These are phyloP conservation scores for Penicillium digitatum DNA, from an alignment of 2,329 filamentous ascomycete species.

Conservation along the genomic window DNA sequence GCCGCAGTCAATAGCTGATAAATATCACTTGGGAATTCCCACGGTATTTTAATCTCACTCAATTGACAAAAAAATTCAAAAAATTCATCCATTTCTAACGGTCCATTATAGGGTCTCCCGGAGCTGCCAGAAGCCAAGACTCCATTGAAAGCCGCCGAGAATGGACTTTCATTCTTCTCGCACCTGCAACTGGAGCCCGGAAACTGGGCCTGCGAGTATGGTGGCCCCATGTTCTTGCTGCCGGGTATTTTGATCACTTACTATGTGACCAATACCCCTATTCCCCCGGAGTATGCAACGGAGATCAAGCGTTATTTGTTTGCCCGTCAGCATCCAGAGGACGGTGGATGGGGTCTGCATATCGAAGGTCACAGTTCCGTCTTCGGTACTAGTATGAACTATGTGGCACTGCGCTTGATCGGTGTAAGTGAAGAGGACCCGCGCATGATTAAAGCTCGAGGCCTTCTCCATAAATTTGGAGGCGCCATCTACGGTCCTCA, in stretches of 20 bases:
- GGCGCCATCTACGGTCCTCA: constrained; percentile 81
- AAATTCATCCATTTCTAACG: neutral
- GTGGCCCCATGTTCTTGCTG: constrained; percentile 92
- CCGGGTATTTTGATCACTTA: constrained; percentile 80
- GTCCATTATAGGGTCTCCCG: constrained; percentile 61
- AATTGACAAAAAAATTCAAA: neutral
- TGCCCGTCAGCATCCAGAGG: constrained; percentile 74
- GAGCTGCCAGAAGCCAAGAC: constrained; percentile 65
- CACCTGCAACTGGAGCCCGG: constrained; percentile 82
- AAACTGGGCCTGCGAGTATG: constrained; percentile 97
- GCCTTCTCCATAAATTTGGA: constrained; percentile 76
- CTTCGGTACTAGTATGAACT: constrained; percentile 87
- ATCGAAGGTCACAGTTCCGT: constrained; percentile 90
- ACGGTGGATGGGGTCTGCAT: constrained; percentile 97
- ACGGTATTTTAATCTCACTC: constrained; percentile 54
- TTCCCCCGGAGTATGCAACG: constrained; percentile 71
- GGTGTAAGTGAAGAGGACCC: constrained; percentile 81
- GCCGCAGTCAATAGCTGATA: constrained; percentile 87
- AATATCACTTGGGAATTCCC: constrained; percentile 76
- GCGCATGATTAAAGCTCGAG: constrained; percentile 78
- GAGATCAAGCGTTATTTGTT: constrained; percentile 93
- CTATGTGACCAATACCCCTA: constrained; percentile 84
- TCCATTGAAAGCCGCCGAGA: constrained; percentile 72
- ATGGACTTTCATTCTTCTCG: constrained; percentile 84
- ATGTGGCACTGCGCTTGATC: constrained; percentile 72